A percentile compares a stretch with the other conserved stretches of the same genome.
These are phyloP conservation scores for Leptosphaerulina australis DNA, from an alignment of 2,329 filamentous ascomycete genomes.

Conservation along the genomic window DNA sequence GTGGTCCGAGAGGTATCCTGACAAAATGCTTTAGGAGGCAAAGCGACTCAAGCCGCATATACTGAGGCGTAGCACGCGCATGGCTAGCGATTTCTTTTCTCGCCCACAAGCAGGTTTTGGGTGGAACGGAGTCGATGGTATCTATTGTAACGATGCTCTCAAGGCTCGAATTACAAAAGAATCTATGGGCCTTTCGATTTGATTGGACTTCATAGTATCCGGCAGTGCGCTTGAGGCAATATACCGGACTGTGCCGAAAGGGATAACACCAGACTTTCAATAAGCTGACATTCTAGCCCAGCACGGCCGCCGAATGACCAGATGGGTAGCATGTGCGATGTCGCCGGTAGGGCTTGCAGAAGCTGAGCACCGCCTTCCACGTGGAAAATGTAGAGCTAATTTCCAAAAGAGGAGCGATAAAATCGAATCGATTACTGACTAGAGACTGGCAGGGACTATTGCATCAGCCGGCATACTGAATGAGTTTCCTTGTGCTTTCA, in stretches of 20 bases:
- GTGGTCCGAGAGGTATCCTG: constrained; percentile 2
- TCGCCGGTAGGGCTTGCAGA: constrained; percentile 15
- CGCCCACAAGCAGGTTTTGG: constrained; percentile 3
- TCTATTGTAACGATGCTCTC: neutral
- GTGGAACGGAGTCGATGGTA: neutral
- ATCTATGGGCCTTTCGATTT: neutral
- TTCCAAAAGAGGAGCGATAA: constrained; percentile 3
- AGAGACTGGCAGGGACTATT: constrained; percentile 2
- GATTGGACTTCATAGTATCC: constrained; percentile 5
- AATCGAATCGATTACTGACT: neutral
- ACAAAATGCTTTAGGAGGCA: neutral
- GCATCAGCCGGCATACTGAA: neutral
- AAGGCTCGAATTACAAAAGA: neutral
- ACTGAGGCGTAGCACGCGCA: neutral
- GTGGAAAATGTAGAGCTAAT: constrained; percentile 4
- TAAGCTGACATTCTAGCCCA: neutral
- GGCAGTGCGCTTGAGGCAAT: constrained; percentile 5
- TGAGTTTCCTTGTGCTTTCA: constrained; percentile 15
- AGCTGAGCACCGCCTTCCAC: constrained; percentile 4
- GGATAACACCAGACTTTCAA: neutral
- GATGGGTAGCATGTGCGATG: neutral
- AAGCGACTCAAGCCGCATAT: neutral
- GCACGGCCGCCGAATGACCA: neutral
- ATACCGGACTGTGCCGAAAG: neutral
- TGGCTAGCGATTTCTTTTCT: constrained; percentile 11